Conservation (phyloP, 192 early-diverging fungal species). For the Backusella australiensis region DNA sequence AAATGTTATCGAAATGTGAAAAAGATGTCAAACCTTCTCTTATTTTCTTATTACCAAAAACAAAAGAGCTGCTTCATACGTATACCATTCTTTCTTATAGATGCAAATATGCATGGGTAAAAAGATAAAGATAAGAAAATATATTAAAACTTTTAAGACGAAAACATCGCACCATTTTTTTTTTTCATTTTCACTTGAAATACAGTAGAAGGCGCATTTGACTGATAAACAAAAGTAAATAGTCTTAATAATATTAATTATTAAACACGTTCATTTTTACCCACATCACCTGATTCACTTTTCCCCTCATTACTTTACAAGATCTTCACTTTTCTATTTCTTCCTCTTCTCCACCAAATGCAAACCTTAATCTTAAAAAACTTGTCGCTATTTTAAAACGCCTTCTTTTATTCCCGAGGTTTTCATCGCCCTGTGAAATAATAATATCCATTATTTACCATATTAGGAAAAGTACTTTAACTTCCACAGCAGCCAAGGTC, state of each 20-base stretch:
- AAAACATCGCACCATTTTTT: neutral
- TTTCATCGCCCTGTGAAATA: neutral
- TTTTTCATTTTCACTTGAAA: neutral
- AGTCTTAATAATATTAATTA: neutral
- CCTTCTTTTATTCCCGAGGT: neutral
- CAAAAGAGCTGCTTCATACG: neutral
- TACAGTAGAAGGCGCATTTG: neutral
- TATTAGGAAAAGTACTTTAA: neutral
- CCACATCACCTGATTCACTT: neutral
- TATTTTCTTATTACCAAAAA: neutral
- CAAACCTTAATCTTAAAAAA: neutral
- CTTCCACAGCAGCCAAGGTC: neutral
- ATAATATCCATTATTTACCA: neutral
- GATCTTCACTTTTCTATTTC: neutral
- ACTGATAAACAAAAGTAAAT: constrained; percentile 2
- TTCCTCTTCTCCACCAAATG: neutral
- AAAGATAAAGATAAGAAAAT: neutral
- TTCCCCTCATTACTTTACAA: neutral
- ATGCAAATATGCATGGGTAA: neutral
- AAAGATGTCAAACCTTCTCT: neutral
- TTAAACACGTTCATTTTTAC: neutral
- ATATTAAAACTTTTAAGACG: neutral
- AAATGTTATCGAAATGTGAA: neutral
- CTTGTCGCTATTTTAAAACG: neutral
- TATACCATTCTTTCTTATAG: neutral